Evolutionary conservation across 345 rosid species (phyloP), one percentile per base, ranked within the genome.

Genomic region (Syzygium aromaticum): DNA sequence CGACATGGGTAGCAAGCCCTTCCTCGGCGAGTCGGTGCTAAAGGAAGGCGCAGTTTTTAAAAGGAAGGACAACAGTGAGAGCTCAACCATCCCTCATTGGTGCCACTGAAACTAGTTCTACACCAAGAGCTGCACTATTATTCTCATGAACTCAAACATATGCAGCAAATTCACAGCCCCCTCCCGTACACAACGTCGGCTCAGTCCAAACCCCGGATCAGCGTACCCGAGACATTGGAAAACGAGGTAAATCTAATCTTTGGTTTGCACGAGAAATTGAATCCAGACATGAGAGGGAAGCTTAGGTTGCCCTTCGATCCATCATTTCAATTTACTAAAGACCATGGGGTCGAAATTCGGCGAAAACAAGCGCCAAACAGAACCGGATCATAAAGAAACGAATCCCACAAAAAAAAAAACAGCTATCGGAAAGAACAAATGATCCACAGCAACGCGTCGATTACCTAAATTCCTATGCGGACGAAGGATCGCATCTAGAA

Each of bases 401-500:
- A 73, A 73, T 73, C 80, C 80, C 57, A 19, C 46, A 0, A 28
- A 7, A 9, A 16, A 17, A 33, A 7, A 9, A 16, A 17, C 19
- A 7, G 10, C 49, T 33, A 4, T 33, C 25, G 23, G 13, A 33
- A 73, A 73, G 49, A 73, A 73, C 80, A 73, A 1, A 33, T 19
- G 80, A 33, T 73, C 80, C 80, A 73, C 25, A 1, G 25, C 46
- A 21, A 73, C 46, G 46, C 80, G 9, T 17, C 80, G 80, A 33
- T 73, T 73, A 73, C 80, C 46, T 73, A 73, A 33, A 30, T 17
- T 33, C 9, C 80, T 73, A 84, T n/a, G 23, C 57, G 21, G 57
- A 51, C 21, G 84, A 83, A 0, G 56, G 38, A 27, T 84, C 85
- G 46, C 46, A 54, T 43, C 91, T 93, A 95, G 87, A 96, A 88